Conservation (phyloP, 495 filamentous ascomycete genomes). For the Pseudotulostoma volvatum region DNA sequence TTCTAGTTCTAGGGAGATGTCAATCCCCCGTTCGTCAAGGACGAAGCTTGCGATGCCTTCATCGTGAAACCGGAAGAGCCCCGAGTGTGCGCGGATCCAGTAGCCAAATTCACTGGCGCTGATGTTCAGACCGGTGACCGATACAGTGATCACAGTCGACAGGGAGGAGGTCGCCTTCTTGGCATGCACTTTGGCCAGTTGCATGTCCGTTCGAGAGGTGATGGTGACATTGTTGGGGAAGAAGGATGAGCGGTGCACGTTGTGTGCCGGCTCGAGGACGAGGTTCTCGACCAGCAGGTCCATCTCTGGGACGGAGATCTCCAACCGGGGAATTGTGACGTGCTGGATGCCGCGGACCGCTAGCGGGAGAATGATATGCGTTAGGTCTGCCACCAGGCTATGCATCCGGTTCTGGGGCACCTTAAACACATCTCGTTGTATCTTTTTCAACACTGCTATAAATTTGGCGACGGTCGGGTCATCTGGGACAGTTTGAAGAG, state of each 20-base stretch:
- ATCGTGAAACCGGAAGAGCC: constrained; percentile 53
- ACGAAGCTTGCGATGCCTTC: constrained; percentile 72
- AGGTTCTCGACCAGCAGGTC: constrained; percentile 82
- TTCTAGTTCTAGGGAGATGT: constrained; percentile 70
- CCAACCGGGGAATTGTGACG: constrained; percentile 74
- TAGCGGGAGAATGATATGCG: constrained; percentile 66
- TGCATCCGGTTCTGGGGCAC: constrained; percentile 38
- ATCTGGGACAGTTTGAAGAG: constrained; percentile 46
- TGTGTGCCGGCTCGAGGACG: constrained; percentile 73
- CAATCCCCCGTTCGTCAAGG: constrained; percentile 72
- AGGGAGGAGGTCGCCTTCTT: constrained; percentile 45
- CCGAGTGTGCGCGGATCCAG: constrained; percentile 51
- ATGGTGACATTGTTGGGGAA: constrained; percentile 69
- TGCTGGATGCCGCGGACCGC: constrained; percentile 63
- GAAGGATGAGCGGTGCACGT: constrained; percentile 76
- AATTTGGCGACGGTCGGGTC: constrained; percentile 58
- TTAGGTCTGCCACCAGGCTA: constrained; percentile 54
- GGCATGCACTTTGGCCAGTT: constrained; percentile 65
- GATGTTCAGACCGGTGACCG: constrained; percentile 62
- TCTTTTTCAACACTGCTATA: constrained; percentile 40
- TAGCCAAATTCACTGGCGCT: constrained; percentile 78
- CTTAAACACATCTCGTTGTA: constrained; percentile 52
- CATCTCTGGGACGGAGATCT: constrained; percentile 64
- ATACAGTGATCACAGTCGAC: constrained; percentile 56
- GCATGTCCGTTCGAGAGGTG: constrained; percentile 70